A percentile compares a stretch with the other conserved stretches of the same genome.
phyloP scores from a whole-genome alignment of 306 rosid genomes.

The Malus sieversii region DNA sequence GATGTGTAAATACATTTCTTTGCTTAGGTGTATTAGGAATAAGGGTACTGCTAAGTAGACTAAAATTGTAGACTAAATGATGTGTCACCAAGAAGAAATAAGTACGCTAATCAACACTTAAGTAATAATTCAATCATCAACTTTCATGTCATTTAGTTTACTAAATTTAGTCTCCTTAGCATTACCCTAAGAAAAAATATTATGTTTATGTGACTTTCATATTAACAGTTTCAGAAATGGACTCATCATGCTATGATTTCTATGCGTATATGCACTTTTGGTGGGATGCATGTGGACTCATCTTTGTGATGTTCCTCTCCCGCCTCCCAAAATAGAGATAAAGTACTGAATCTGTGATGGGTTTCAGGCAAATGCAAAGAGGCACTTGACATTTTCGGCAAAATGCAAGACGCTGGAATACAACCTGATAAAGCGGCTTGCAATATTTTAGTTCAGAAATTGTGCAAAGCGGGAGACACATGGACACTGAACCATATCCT shows the following conservation, averaged over 20 bases:
- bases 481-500: conserved; percentile 44
- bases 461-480: conserved; percentile 48
- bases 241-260: not conserved
- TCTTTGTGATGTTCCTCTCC: not conserved
- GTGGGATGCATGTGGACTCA: not conserved
- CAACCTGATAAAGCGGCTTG: conserved; percentile 85
- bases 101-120: no score
- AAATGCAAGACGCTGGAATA: conserved; percentile 72
- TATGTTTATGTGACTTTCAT: not conserved
- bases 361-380: conserved; percentile 61
- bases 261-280: not conserved
- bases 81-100: no score
- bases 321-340: not conserved
- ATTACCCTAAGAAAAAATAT: not conserved
- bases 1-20: not conserved
- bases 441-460: conserved; percentile 68
- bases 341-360: conserved; percentile 11
- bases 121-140: no score
- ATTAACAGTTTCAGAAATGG: not conserved
- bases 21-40: not conserved
- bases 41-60: no score
- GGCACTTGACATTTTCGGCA: conserved; percentile 63
- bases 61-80: no score
- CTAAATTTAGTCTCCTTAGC: no score
- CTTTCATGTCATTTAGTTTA: no score